These are phyloP conservation scores for Leccinum uliginosum DNA, from an alignment of 768 basidiomycete genomes.

Conservation along the genomic window DNA sequence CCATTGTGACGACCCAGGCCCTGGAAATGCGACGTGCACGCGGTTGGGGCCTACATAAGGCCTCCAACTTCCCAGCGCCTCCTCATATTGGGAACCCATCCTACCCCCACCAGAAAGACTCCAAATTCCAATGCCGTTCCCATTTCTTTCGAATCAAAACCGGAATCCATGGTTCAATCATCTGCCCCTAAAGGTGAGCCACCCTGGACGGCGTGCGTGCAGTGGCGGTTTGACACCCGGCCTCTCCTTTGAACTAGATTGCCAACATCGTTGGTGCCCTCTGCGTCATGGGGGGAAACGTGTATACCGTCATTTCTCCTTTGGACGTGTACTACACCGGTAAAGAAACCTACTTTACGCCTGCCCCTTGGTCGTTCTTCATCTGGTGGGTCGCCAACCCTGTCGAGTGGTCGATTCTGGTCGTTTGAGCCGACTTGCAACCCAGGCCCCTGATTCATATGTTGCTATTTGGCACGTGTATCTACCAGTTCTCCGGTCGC, in stretches of 20 bases:
- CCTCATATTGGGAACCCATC: slow-evolving; percentile 11
- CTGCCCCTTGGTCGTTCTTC: slow-evolving; percentile 57
- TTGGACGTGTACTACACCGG: slow-evolving; percentile 43
- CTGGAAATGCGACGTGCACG: slow-evolving; percentile 26
- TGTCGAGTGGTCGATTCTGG: neutral
- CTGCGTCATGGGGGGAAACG: slow-evolving; percentile 55
- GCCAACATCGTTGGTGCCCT: slow-evolving; percentile 54
- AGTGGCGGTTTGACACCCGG: slow-evolving; percentile 5
- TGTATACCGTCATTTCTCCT: slow-evolving; percentile 56
- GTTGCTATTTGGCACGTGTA: slow-evolving; percentile 58
- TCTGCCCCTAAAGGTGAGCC: slow-evolving; percentile 49
- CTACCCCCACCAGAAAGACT: slow-evolving; percentile 5
- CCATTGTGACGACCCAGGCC: slow-evolving; percentile 13
- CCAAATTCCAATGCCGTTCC: slow-evolving; percentile 21
- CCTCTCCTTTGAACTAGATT: slow-evolving; percentile 28
- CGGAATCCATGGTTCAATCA: slow-evolving; percentile 43
- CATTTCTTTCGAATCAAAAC: slow-evolving; percentile 17
- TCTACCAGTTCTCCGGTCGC: slow-evolving; percentile 53
- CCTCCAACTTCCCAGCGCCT: slow-evolving; percentile 10
- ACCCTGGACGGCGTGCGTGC: too few relatives aligned
- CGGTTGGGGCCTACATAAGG: slow-evolving; percentile 26
- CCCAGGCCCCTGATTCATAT: slow-evolving; percentile 59
- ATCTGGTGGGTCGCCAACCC: slow-evolving; percentile 42
- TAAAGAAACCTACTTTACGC: slow-evolving; percentile 66
- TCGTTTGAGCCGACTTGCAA: neutral